Percentiles rank a stretch among this genome's conserved stretches.
phyloP scores from a whole-genome alignment of 2,329 filamentous ascomycete genomes.

The Calonectria multiphialidica region DNA sequence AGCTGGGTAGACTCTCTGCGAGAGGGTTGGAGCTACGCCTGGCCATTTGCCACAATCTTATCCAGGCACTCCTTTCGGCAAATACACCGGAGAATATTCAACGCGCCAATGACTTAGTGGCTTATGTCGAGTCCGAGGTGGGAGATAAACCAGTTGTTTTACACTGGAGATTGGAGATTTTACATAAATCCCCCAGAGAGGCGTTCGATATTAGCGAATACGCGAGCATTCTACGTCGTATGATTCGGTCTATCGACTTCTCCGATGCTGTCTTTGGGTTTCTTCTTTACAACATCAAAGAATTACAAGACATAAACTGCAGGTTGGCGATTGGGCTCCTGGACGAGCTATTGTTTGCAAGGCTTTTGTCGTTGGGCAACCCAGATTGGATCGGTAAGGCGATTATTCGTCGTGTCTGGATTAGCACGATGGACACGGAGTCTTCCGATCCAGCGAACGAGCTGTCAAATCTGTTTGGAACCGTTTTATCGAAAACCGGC shows the following conservation, averaged over 20 bases:
- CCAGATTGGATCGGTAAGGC: slow-evolving; percentile 76
- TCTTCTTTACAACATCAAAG: slow-evolving; percentile 76
- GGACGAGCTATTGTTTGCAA: slow-evolving; percentile 72
- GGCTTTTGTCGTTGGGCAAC: slow-evolving; percentile 63
- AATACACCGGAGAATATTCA: slow-evolving; percentile 57
- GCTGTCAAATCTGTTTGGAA: slow-evolving; percentile 41
- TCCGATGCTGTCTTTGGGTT: slow-evolving; percentile 74
- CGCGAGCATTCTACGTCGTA: slow-evolving; percentile 66
- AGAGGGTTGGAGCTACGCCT: slow-evolving; percentile 74
- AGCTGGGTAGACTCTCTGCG: slow-evolving; percentile 66
- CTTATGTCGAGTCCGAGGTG: slow-evolving; percentile 71
- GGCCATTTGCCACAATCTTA: slow-evolving; percentile 73
- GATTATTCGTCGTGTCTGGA: slow-evolving; percentile 76
- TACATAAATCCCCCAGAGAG: slow-evolving; percentile 62
- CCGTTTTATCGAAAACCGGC: slow-evolving; percentile 56
- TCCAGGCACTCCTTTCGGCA: slow-evolving; percentile 65
- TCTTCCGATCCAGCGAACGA: slow-evolving; percentile 33
- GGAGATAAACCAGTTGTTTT: slow-evolving; percentile 74
- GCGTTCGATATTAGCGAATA: slow-evolving; percentile 63
- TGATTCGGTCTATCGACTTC: slow-evolving; percentile 71
- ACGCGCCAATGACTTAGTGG: slow-evolving; percentile 69
- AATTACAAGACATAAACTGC: slow-evolving; percentile 68
- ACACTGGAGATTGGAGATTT: slow-evolving; percentile 76
- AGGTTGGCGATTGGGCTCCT: slow-evolving; percentile 64
- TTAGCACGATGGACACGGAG: slow-evolving; percentile 64